Evolutionary conservation across 257 asterid species (phyloP).

Genomic region (Salvia miltiorrhiza): DNA sequence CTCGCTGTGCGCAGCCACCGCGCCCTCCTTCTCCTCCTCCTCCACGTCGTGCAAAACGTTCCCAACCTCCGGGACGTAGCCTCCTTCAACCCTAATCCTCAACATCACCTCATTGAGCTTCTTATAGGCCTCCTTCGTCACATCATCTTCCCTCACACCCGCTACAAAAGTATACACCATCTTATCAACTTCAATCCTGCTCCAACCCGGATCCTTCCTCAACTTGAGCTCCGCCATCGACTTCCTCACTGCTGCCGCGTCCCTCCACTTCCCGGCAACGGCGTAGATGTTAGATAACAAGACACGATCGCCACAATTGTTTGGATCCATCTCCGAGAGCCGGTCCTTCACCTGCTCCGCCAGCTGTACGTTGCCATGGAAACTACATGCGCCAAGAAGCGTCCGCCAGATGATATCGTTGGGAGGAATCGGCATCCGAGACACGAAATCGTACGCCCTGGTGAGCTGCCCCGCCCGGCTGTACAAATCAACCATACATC

Average conservation of each 20-base stretch:
- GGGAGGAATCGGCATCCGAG: slow-evolving; percentile 65
- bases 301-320: slow-evolving; percentile 63
- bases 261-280: slow-evolving; percentile 71
- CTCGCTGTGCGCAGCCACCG: slow-evolving; percentile 62
- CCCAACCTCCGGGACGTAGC: slow-evolving; percentile 51
- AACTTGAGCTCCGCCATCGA: slow-evolving; percentile 56
- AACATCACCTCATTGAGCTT: slow-evolving; percentile 48
- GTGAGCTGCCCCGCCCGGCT: slow-evolving; percentile 67
- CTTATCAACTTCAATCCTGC: slow-evolving; percentile 65
- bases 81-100: slow-evolving; percentile 49
- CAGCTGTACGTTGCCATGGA: slow-evolving; percentile 55
- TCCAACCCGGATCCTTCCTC: slow-evolving; percentile 74
- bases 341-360: slow-evolving; percentile 59
- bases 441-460: slow-evolving; percentile 61
- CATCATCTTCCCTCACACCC: slow-evolving; percentile 32
- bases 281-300: slow-evolving; percentile 78
- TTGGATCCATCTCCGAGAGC: slow-evolving; percentile 67
- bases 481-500: slow-evolving; percentile 92
- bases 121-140: slow-evolving; percentile 42
- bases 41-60: slow-evolving; percentile 58
- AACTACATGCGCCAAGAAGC: slow-evolving; percentile 87
- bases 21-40: slow-evolving; percentile 66
- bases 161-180: slow-evolving; percentile 46
- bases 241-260: slow-evolving; percentile 47
- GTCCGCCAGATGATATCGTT: slow-evolving; percentile 81